phyloP scores from a whole-genome alignment of 1,139 yeast genomes.

The Magnusiomyces ingens region DNA sequence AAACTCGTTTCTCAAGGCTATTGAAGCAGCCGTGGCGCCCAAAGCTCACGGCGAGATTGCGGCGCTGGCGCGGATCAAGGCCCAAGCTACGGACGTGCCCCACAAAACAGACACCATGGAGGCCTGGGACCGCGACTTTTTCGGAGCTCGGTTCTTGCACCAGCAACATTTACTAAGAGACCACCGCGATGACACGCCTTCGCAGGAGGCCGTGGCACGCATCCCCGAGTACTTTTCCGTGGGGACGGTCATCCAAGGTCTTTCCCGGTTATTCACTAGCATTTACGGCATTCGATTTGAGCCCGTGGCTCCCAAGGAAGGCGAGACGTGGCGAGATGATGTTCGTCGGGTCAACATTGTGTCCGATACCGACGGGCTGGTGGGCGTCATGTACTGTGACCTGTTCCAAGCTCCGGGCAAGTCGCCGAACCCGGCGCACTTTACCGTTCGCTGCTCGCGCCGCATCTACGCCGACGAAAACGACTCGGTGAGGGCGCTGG shows the following conservation, averaged over 20 bases:
- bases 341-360: conserved; percentile 76
- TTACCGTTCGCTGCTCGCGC: conserved; percentile 93
- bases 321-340: conserved; percentile 89
- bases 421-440: conserved; percentile 78
- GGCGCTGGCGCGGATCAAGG: conserved; percentile 24
- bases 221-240: conserved; percentile 58
- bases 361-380: conserved; percentile 49
- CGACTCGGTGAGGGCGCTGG: conserved; percentile 22
- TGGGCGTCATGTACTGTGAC: conserved; percentile 66
- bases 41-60: conserved; percentile 57
- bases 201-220: conserved; percentile 18
- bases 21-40: conserved; percentile 47
- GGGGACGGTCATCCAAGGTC: conserved; percentile 81
- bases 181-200: conserved; percentile 16
- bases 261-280: conserved; percentile 59
- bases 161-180: conserved; percentile 22
- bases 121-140: conserved; percentile 92
- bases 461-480: conserved; percentile 48
- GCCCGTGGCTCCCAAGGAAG: conserved; percentile 56
- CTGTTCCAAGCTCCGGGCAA: conserved; percentile 57
- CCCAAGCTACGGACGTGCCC: conserved; percentile 35
- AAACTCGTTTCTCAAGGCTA: conserved; percentile 52
- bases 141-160: conserved; percentile 38
- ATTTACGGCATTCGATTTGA: conserved; percentile 72
- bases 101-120: conserved; percentile 35